These are phyloP conservation scores for Heterobasidion parviporum DNA, from an alignment of 1,284 basidiomycete species.

Conservation along the genomic window DNA sequence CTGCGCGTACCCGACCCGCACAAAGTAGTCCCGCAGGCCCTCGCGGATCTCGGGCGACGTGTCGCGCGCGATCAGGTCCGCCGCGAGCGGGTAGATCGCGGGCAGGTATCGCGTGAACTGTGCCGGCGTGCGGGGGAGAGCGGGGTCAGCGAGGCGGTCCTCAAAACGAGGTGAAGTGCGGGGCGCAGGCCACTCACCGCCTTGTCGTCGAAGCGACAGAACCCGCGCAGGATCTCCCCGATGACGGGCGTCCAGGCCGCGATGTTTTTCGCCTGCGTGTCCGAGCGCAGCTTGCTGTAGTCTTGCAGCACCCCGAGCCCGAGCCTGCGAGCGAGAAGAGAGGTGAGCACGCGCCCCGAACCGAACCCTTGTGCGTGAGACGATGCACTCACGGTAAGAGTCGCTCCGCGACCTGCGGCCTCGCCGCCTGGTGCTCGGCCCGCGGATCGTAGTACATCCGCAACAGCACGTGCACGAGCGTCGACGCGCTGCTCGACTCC, in stretches of 20 bases:
- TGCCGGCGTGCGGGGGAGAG: neutral
- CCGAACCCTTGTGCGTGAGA: neutral
- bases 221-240: slow-evolving; percentile 87
- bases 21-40: slow-evolving; percentile 69
- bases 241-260: slow-evolving; percentile 97
- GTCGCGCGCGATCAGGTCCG: slow-evolving; percentile 76
- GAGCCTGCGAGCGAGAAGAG: slow-evolving; percentile 41
- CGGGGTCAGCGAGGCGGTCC: slow-evolving; percentile 3
- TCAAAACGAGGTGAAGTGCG: neutral
- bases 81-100: slow-evolving; percentile 80
- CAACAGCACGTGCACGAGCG: slow-evolving; percentile 86
- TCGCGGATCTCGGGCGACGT: slow-evolving; percentile 75
- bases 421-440: slow-evolving; percentile 73
- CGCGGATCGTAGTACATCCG: slow-evolving; percentile 94
- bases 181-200: slow-evolving; percentile 49
- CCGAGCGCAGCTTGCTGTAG: slow-evolving; percentile 84
- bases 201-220: slow-evolving; percentile 83
- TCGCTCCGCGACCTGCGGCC: slow-evolving; percentile 80
- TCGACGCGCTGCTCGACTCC: slow-evolving; percentile 95
- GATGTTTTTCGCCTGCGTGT: slow-evolving; percentile 94
- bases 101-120: slow-evolving; percentile 82
- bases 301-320: slow-evolving; percentile 88
- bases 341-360: neutral
- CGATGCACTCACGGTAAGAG: slow-evolving; percentile 74
- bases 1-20: slow-evolving; percentile 67